Evolutionary conservation across 1,139 yeast species (phyloP).

Genomic region (Sugiyamaella neomexicana): DNA sequence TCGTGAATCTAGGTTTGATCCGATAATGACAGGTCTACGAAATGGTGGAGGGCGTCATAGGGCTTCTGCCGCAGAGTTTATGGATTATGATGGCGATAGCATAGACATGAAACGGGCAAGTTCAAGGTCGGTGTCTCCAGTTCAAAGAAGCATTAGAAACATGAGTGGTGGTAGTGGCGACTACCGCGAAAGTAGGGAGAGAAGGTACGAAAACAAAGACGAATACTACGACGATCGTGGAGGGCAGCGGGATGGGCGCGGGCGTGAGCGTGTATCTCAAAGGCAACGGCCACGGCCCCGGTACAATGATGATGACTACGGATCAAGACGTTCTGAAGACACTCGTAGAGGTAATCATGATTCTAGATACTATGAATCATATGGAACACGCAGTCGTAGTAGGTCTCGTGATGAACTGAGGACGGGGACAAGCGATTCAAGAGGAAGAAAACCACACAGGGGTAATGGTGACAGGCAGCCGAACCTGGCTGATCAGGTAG

Average conservation of each 20-base stretch:
- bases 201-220: not conserved
- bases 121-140: not conserved
- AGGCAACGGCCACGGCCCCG: not conserved
- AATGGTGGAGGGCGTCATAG: slow-evolving; percentile 2
- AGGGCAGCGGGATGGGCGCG: not conserved
- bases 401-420: not conserved
- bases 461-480: not conserved
- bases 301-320: not conserved
- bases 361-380: not conserved
- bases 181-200: not conserved
- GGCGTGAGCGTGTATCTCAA: not conserved
- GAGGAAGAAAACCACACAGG: slow-evolving; percentile 1
- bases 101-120: not conserved
- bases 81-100: slow-evolving; percentile 14
- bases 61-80: slow-evolving; percentile 13
- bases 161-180: not conserved
- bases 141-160: not conserved
- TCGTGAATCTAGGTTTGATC: not conserved
- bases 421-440: not conserved
- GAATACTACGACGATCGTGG: not conserved
- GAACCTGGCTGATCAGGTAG: not conserved
- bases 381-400: not conserved
- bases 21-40: slow-evolving; percentile 2
- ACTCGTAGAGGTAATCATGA: not conserved
- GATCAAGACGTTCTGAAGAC: not conserved